Percentiles rank a stretch among this genome's conserved stretches.
Evolutionary conservation across 2,329 filamentous ascomycete genomes (phyloP).

Genomic region (Nannizziopsis barbatae): DNA sequence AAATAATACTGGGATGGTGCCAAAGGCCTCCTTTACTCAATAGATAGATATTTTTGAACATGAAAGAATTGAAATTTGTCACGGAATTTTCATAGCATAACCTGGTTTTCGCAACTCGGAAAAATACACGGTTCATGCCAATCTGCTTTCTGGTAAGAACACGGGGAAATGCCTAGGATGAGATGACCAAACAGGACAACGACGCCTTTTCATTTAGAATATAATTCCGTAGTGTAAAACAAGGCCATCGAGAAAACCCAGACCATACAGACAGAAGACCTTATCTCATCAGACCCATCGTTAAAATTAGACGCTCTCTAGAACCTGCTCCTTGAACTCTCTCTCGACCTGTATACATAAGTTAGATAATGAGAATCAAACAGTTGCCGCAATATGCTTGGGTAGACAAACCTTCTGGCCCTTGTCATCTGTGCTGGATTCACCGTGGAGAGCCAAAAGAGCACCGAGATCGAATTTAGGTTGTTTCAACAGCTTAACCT

Average conservation of each 20-base stretch:
- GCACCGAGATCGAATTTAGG: constrained; percentile 99
- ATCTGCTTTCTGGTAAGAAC: neutral
- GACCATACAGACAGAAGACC: constrained; percentile 10
- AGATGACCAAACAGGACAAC: constrained; percentile 8
- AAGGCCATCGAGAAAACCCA: constrained; percentile 9
- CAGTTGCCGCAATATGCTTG: constrained; percentile 9
- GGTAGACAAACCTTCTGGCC: constrained; percentile 68
- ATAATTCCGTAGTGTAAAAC: constrained; percentile 12
- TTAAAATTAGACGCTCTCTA: constrained; percentile 71
- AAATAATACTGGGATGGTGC: too few species aligned
- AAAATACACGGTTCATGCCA: constrained; percentile 9
- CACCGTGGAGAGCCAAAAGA: constrained; percentile 91
- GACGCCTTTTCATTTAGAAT: constrained; percentile 11
- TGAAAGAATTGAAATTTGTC: neutral
- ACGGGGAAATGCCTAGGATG: neutral
- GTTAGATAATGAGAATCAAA: neutral
- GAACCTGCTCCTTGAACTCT: constrained; percentile 97
- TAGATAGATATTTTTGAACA: neutral
- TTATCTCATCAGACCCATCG: constrained; percentile 21
- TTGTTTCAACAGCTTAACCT: constrained; percentile 98
- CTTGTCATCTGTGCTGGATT: constrained; percentile 89
- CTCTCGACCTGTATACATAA: constrained; percentile 47
- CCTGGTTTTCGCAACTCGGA: constrained; percentile 9
- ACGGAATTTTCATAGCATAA: constrained; percentile 9
- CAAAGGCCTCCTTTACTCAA: too few species aligned